Conservation (phyloP, 2,329 filamentous ascomycete species). For the Cladosporium sp. region DNA sequence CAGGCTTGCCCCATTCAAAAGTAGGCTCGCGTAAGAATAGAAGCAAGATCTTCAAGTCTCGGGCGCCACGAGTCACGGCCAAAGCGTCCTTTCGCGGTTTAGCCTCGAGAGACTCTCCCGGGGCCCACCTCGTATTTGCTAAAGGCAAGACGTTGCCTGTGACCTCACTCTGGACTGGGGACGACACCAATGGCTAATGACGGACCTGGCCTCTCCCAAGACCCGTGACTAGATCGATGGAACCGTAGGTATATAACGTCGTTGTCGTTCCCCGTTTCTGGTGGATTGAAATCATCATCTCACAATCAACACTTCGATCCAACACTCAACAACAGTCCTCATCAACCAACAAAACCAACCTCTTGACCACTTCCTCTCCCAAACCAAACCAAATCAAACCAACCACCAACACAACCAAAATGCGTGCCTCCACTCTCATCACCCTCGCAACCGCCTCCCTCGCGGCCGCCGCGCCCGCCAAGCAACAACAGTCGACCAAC, state of each 20-base stretch:
- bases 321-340: not conserved
- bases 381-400: conserved; percentile 6
- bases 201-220: not conserved
- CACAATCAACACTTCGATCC: not conserved
- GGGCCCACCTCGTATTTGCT: not conserved
- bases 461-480: conserved; percentile 17
- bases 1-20: too few species aligned
- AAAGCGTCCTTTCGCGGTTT: not conserved
- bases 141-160: too few species aligned
- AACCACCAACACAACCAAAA: conserved; percentile 14
- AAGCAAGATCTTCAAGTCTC: not conserved
- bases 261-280: not conserved
- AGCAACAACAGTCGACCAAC: not conserved
- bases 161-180: not conserved
- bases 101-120: too few species aligned
- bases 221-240: not conserved
- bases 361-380: not conserved
- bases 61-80: not conserved
- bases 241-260: not conserved
- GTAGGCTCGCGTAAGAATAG: not conserved
- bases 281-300: not conserved
- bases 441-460: conserved; percentile 18
- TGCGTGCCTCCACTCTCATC: conserved; percentile 20
- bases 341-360: conserved; percentile 4
- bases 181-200: too few species aligned